Base-by-base conservation (phyloP, 768 basidiomycete species). In the Lentinula raphanica region DNA sequence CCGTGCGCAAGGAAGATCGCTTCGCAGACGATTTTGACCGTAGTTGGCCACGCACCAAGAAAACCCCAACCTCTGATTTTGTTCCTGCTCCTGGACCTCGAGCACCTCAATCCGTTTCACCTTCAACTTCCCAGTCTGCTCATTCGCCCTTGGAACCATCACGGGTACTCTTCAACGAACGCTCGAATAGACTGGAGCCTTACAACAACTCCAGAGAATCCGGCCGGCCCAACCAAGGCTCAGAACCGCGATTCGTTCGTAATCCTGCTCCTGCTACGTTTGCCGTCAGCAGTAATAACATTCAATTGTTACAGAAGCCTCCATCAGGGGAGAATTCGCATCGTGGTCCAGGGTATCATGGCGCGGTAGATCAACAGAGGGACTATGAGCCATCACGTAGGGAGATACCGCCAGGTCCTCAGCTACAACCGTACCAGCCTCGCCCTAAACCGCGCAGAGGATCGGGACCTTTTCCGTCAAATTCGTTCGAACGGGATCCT, bases 11-110 rank as follows among this genome's bases (percentile, higher is more conserved):
- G 68, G 89, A 90, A 62, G 92, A 97, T 50, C 81, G 94, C 29
- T 95, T 96, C 71, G 86, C 82, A 5, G 94, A 98, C 63, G 95
- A 98, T 71, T 96, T 92, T 67, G 96, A 97, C 74, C 85, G 96
- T 51, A 94, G 92, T 65, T 97, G 94, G 94, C 94, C 94, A n/a
- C 84, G 87, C 54, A 84, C 85, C 35, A 78, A 79, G 58, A 70
- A 75, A 21, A 79, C 82, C 46, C 66, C 78, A 19, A 58, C 70
- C 23, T 59, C 69, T 59, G 67, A 44, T n/a, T 32, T 44, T 31
- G 54, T 9, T n/a, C 54, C 23, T 29, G 9, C 13, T 45, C 40
- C 42, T n/a, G 21, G 19, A 9, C 7, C 36, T 31, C 28, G 36
- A 2, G 29, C 17, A 36, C 17, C 25, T 29, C 54, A 42, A 55